Conservation (phyloP, 2,329 filamentous ascomycete genomes). For the Davidsoniella neocaledoniae region DNA sequence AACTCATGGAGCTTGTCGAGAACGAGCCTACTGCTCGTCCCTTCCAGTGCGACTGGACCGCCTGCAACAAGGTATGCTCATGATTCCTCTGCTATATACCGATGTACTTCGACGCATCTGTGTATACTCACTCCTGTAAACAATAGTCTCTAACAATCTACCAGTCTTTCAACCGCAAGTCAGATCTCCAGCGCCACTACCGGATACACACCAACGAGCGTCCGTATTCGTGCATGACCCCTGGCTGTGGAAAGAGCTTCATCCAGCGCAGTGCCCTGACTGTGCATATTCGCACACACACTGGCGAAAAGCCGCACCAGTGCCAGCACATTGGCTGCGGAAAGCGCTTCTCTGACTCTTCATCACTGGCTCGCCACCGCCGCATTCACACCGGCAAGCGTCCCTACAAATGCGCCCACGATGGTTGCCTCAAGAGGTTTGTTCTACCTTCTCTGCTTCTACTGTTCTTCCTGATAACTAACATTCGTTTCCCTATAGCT, state of each 20-base stretch:
- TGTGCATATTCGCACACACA: constrained; percentile 54
- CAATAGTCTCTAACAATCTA: background rate
- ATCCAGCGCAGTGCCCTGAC: constrained; percentile 55
- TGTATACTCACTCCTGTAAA: background rate
- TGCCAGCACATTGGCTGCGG: constrained; percentile 49
- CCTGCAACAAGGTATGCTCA: constrained; percentile 40
- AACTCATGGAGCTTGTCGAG: constrained; percentile 48
- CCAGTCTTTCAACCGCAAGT: constrained; percentile 57
- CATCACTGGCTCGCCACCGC: constrained; percentile 46
- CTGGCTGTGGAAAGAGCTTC: constrained; percentile 51
- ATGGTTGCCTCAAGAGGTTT: constrained; percentile 46
- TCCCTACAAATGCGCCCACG: constrained; percentile 45
- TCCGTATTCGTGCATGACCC: constrained; percentile 44
- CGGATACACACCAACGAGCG: constrained; percentile 57
- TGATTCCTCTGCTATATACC: background rate
- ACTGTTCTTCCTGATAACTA: constrained; percentile 12
- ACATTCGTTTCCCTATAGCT: constrained; percentile 27
- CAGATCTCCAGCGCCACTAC: constrained; percentile 52
- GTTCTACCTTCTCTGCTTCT: background rate
- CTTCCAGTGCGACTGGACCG: constrained; percentile 47
- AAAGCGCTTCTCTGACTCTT: constrained; percentile 55
- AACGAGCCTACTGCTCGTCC: constrained; percentile 45
- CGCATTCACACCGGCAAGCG: constrained; percentile 50
- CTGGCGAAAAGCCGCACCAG: constrained; percentile 54
- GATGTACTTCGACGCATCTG: background rate